phyloP scores from a whole-genome alignment of 768 basidiomycete species.

The Suillus fuscotomentosus region DNA sequence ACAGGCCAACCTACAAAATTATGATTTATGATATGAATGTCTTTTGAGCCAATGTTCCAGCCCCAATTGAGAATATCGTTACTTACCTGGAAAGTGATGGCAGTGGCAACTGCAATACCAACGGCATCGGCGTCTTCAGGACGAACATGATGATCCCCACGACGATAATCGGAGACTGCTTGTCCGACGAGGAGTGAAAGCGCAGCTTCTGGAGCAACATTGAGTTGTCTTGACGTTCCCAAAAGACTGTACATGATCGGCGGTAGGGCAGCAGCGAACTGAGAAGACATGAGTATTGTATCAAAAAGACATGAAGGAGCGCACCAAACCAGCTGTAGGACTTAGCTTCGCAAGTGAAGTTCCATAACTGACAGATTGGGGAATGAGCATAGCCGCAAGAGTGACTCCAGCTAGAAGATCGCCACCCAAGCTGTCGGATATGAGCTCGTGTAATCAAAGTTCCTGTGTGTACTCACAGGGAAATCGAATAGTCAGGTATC shows the following conservation, averaged over 20 bases:
- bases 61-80: slow-evolving; percentile 12
- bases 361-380: slow-evolving; percentile 90
- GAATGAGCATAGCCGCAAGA: slow-evolving; percentile 80
- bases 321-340: slow-evolving; percentile 81
- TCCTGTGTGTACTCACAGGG: slow-evolving; percentile 47
- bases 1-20: slow-evolving; percentile 66
- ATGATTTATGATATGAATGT: neutral
- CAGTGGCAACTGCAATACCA: slow-evolving; percentile 69
- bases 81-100: slow-evolving; percentile 84
- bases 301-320: slow-evolving; percentile 22
- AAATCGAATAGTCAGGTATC: slow-evolving; percentile 75
- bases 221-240: slow-evolving; percentile 79
- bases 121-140: slow-evolving; percentile 44
- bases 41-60: neutral
- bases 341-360: slow-evolving; percentile 82
- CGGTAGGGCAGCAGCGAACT: slow-evolving; percentile 87
- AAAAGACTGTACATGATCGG: slow-evolving; percentile 89
- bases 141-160: slow-evolving; percentile 44
- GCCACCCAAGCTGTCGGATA: slow-evolving; percentile 46
- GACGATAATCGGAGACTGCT: slow-evolving; percentile 69
- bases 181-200: slow-evolving; percentile 87
- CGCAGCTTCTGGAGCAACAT: slow-evolving; percentile 88
- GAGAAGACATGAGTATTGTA: slow-evolving; percentile 2
- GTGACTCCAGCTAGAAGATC: slow-evolving; percentile 87
- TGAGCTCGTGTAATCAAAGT: neutral